phyloP scores from a whole-genome alignment of 768 basidiomycete genomes.

The Termitomyces sp. region DNA sequence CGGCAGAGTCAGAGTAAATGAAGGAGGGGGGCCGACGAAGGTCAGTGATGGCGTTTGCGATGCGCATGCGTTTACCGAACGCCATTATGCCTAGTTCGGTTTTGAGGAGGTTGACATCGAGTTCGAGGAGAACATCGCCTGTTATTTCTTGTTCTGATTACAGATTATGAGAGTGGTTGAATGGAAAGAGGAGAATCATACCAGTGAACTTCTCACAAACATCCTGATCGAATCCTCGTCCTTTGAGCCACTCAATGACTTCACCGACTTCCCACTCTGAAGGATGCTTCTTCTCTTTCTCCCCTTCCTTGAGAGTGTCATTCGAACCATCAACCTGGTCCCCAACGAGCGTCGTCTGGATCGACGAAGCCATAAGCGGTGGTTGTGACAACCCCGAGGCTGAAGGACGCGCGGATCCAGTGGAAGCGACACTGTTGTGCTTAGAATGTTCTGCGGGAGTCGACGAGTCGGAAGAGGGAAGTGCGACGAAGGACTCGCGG shows the following conservation, averaged over 20 bases:
- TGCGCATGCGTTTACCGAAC: conserved; percentile 91
- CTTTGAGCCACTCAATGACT: conserved; percentile 84
- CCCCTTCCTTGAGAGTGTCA: conserved; percentile 1
- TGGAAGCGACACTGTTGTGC: conserved; percentile 34
- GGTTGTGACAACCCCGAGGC: conserved; percentile 6
- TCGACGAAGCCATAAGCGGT: conserved; percentile 10
- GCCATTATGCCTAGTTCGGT: conserved; percentile 89
- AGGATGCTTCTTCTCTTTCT: conserved; percentile 42
- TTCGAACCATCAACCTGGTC: not conserved
- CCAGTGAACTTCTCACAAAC: conserved; percentile 86
- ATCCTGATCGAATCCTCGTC: conserved; percentile 79
- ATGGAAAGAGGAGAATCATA: conserved; percentile 30
- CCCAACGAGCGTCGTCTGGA: not conserved
- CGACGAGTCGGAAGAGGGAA: conserved; percentile 19
- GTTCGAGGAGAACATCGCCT: conserved; percentile 93
- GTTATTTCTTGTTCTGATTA: conserved; percentile 93
- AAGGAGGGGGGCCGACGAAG: conserved; percentile 72
- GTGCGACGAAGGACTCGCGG: conserved; percentile 24
- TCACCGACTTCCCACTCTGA: conserved; percentile 85
- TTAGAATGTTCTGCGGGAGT: conserved; percentile 30
- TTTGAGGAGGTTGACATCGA: conserved; percentile 89
- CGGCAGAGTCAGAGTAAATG: conserved; percentile 42
- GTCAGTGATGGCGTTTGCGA: conserved; percentile 89
- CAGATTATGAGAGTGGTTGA: not conserved
- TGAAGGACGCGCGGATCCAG: conserved; percentile 6